Conservation (phyloP, 1,284 basidiomycete genomes). For the Entoloma clypeatum region DNA sequence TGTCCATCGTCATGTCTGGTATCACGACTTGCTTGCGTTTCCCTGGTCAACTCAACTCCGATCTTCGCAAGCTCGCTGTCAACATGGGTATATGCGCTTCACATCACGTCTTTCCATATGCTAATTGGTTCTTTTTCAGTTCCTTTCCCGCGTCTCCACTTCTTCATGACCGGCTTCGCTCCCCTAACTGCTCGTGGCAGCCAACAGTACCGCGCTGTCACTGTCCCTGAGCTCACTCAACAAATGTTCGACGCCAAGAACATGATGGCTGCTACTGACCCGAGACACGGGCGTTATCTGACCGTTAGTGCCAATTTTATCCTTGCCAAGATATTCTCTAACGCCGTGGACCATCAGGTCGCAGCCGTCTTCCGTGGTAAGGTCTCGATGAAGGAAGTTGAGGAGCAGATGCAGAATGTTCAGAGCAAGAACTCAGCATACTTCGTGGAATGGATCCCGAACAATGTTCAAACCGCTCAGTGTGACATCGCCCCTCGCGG, state of each 20-base stretch:
- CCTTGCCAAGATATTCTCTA: conserved; percentile 4
- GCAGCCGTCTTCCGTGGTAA: conserved; percentile 98
- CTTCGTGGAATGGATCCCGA: conserved; percentile 99
- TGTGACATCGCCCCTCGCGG: conserved; percentile 94
- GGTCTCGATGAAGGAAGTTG: conserved; percentile 98
- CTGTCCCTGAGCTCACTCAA: conserved; percentile 93
- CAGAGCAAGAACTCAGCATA: conserved; percentile 97
- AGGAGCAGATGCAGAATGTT: conserved; percentile 97
- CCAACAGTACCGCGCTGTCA: conserved; percentile 92
- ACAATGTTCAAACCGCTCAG: conserved; percentile 95
- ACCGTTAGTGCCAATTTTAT: conserved; percentile 48
- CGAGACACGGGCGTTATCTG: conserved; percentile 91
- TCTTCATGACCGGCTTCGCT: conserved; percentile 98
- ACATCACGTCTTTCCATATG: conserved; percentile 1
- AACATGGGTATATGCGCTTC: conserved; percentile 79
- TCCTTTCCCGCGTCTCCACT: conserved; percentile 98
- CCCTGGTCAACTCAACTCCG: conserved; percentile 99
- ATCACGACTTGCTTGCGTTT: conserved; percentile 95
- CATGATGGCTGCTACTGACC: conserved; percentile 98
- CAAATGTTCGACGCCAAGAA: conserved; percentile 99
- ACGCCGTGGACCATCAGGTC: conserved; percentile 47
- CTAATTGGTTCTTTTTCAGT: conserved; percentile 40
- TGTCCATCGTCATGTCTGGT: conserved; percentile 97
- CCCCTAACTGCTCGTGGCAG: conserved; percentile 92
- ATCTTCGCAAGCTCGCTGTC: conserved; percentile 94